Evolutionary conservation across 176 grass and related monocot species (phyloP).

Genomic region (Carex littledalei): DNA sequence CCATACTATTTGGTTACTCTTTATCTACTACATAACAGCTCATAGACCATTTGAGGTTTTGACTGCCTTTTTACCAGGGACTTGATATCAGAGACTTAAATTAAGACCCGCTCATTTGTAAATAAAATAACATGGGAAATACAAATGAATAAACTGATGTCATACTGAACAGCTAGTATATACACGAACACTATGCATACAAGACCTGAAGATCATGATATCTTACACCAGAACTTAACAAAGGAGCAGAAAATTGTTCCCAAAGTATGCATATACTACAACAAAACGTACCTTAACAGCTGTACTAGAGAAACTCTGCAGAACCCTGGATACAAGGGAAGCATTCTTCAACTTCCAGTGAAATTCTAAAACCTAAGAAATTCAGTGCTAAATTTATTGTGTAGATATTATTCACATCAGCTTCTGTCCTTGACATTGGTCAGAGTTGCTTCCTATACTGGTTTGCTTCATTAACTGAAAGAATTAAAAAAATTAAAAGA

Average conservation of each 20-base stretch:
- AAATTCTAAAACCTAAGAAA: conserved; percentile 9
- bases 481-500: background rate
- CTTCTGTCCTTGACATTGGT: conserved; percentile 9
- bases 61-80: too few relatives aligned
- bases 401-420: conserved; percentile 17
- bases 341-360: background rate
- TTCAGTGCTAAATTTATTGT: conserved; percentile 2
- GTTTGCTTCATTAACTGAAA: conserved; percentile 25
- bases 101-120: too few relatives aligned
- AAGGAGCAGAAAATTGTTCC: background rate
- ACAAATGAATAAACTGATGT: background rate
- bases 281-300: background rate
- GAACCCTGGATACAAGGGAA: conserved; percentile 1
- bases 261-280: background rate
- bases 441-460: background rate
- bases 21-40: background rate
- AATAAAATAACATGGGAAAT: background rate
- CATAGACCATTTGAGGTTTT: too few relatives aligned
- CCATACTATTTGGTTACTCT: background rate
- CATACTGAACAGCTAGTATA: background rate
- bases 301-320: background rate
- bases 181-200: background rate
- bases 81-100: too few relatives aligned
- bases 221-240: too few relatives aligned
- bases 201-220: background rate